Evolutionary conservation across 1,284 basidiomycete genomes (phyloP), one percentile per base, ranked within the genome.

Genomic region (Chondrostereum purpureum): DNA sequence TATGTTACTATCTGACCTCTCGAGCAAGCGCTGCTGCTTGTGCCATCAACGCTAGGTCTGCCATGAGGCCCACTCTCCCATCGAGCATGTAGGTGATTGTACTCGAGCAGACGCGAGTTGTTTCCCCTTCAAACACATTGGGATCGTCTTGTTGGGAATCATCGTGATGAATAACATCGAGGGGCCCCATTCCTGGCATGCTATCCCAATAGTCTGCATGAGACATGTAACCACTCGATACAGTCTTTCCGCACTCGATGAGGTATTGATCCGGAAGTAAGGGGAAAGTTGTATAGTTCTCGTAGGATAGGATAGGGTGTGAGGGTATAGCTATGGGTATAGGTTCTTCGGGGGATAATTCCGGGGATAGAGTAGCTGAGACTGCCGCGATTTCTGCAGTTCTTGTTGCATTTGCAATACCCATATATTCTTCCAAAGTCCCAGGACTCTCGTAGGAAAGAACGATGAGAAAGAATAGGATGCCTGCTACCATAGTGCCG

Each of bases 61-160:
- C 77, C 16, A 74, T 58, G 16, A 86, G 64, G 19, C 82, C 82
- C 5, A 80, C 77, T 40, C 71, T 63, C 4, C 81, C 81, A 55
- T 81, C 80, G 31, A 85, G 64, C 73, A 82, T 71, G 55, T 85
- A 86, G 0, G 82, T 85, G 52, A 85, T 75, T 0, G 78, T 80
- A 46, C 70, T 77, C 12, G 59, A 64, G 60, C 82, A 85, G 13
- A 75, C 58, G 13, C 57, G 52, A n/a, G 58, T 59, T 5, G 39
- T 50, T 44, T 58, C 58, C 21, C 60, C 64, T 39, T 66, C 62
- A 3, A 63, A 57, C 23, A 58, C 8, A 21, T 10, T 10, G 11
- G 11, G 46, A 37, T 55, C 53, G 43, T 67, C 61, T 40, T 63
- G 56, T 3, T 59, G 54, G 18, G 56, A 51, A 38, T 68, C 63